Conservation (phyloP, 1,284 basidiomycete species). For the Ceratobasidium sp. region DNA sequence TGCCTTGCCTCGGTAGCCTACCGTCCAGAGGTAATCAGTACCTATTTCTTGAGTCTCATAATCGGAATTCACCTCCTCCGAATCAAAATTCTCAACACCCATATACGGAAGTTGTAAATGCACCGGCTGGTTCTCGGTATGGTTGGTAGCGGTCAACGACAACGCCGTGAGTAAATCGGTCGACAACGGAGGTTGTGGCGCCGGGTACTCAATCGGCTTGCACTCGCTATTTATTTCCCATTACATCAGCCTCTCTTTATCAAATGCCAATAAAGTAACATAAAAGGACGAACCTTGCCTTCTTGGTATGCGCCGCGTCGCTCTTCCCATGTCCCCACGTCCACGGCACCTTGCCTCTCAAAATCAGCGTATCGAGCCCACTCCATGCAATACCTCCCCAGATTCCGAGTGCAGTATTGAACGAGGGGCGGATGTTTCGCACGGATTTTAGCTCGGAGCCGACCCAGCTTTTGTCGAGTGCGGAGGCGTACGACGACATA, state of each 20-base stretch:
- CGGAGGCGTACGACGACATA: slow-evolving; percentile 82
- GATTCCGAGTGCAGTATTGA: slow-evolving; percentile 87
- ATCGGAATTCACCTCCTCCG: slow-evolving; percentile 62
- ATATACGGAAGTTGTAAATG: slow-evolving; percentile 80
- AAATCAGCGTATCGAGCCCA: slow-evolving; percentile 88
- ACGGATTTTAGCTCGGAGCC: slow-evolving; percentile 92
- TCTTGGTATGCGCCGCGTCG: slow-evolving; percentile 83
- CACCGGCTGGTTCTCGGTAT: slow-evolving; percentile 94
- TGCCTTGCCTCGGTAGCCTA: slow-evolving; percentile 65
- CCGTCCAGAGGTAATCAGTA: slow-evolving; percentile 56
- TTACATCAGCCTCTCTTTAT: background rate
- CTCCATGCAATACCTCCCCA: slow-evolving; percentile 93
- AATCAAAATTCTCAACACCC: slow-evolving; percentile 61
- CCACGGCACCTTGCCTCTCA: slow-evolving; percentile 93
- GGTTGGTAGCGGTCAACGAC: slow-evolving; percentile 94
- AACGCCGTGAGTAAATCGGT: slow-evolving; percentile 96
- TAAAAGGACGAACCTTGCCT: slow-evolving; percentile 63
- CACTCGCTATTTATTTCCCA: slow-evolving; percentile 63
- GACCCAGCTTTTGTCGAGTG: slow-evolving; percentile 88
- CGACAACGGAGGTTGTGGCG: slow-evolving; percentile 90
- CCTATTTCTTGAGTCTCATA: slow-evolving; percentile 38
- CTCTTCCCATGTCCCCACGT: slow-evolving; percentile 80
- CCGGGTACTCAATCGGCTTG: slow-evolving; percentile 91
- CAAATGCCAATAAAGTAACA: background rate
- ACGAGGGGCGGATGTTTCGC: slow-evolving; percentile 92